Base-by-base conservation (phyloP, 177 flowering plant genomes). In the Vitis hybrid region DNA sequence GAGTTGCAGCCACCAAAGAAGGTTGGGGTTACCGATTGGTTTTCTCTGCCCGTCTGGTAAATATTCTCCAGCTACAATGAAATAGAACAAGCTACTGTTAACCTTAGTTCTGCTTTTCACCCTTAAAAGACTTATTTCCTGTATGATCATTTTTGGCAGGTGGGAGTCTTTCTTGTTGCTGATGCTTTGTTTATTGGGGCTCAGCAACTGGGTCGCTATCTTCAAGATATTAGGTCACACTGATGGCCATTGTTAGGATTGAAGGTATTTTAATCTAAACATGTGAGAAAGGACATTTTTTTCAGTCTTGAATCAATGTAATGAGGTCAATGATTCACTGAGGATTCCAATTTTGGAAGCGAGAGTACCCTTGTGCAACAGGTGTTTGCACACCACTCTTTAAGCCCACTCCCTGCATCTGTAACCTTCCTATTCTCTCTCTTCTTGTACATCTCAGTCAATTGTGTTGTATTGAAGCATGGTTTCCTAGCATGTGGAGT, bases 11-110 rank as follows among this genome's bases (percentile, higher is more conserved):
- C 69, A 89, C 93, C 55, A 95, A 82, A 78, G 97, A 95, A 86
- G 97, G 98, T 69, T 88, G 91, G 97, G 80, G 83, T 53, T 93
- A 91, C 67, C 82, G 93, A 68, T 71, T 93, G 61, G 76, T 87
- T 55, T 93, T 81, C 81, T 84, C 99, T 73, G 97, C 89, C 13
- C 93, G 98, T 67, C 70, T 95, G 94, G 99, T 95, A 89, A 80
- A 29, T 12, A 22, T 15, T 48, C 13, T 57, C n/a, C 49, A 61
- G 11, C 2, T 16, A 22, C 12, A 15, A 15, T 60, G 15, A 49
- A 10, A 5, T 20, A 52, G 60, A 60, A 52, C 49, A 10, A 19
- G 7, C 33, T 5, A 33, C 10, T 57, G 3, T 62, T 15, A 14
- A n/a, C 19, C 14, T 55, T 49, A 26, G 15, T 2, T 56, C 8